phyloP scores from a whole-genome alignment of 2,329 filamentous ascomycete species.

The Hansfordia pulvinata region DNA sequence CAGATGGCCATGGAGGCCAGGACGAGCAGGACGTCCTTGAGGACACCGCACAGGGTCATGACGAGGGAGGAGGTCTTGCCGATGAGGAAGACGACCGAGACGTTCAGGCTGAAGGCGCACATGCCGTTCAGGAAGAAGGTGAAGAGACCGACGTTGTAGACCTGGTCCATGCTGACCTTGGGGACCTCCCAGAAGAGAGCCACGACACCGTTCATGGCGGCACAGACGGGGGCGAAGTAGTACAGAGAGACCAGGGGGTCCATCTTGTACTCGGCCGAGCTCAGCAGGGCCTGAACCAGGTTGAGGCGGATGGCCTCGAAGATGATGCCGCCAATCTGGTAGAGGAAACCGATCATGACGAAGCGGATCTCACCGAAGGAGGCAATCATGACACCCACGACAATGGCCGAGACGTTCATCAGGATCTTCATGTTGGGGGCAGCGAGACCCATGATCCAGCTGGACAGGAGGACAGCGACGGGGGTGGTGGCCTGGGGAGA shows the following conservation, averaged over 20 bases:
- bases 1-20: slow-evolving; percentile 70
- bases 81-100: slow-evolving; percentile 77
- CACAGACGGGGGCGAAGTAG: slow-evolving; percentile 80
- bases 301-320: slow-evolving; percentile 75
- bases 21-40: slow-evolving; percentile 80
- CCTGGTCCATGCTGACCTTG: slow-evolving; percentile 51
- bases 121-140: slow-evolving; percentile 65
- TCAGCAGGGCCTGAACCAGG: slow-evolving; percentile 73
- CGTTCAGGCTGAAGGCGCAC: slow-evolving; percentile 70
- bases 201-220: slow-evolving; percentile 64
- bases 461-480: slow-evolving; percentile 79
- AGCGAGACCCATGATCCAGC: slow-evolving; percentile 76
- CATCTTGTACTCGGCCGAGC: slow-evolving; percentile 82
- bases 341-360: slow-evolving; percentile 64
- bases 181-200: slow-evolving; percentile 65
- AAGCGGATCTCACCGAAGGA: slow-evolving; percentile 95
- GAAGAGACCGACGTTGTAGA: slow-evolving; percentile 60
- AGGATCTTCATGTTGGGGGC: slow-evolving; percentile 77
- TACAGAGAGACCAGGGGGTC: slow-evolving; percentile 79
- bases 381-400: slow-evolving; percentile 86
- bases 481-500: slow-evolving; percentile 96
- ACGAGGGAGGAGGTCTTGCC: slow-evolving; percentile 79
- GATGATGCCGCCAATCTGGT: slow-evolving; percentile 63
- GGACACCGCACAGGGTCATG: slow-evolving; percentile 74
- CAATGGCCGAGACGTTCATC: slow-evolving; percentile 87